Evolutionary conservation across 1,284 basidiomycete genomes (phyloP).

Genomic region (Leccinum ponderosum): DNA sequence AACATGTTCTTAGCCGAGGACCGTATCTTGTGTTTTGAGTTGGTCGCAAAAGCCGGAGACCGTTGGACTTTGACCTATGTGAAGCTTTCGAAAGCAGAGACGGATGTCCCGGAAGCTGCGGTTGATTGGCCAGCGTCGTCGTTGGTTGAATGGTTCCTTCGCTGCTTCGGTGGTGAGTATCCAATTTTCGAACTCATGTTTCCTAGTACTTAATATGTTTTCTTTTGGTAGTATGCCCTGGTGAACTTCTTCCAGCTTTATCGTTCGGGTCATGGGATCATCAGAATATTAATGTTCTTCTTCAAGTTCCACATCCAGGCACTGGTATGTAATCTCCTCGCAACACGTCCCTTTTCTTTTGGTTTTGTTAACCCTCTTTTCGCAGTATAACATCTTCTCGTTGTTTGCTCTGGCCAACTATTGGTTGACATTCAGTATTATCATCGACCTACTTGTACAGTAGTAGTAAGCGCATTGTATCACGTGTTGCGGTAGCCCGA

Average conservation of each 20-base stretch:
- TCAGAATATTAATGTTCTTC: constrained; percentile 81
- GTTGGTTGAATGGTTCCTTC: constrained; percentile 97
- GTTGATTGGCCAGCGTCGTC: constrained; percentile 94
- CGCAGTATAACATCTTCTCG: constrained; percentile 75
- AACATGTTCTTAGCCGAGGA: constrained; percentile 97
- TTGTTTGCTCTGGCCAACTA: constrained; percentile 87
- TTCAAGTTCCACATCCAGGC: constrained; percentile 82
- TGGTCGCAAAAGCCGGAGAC: constrained; percentile 88
- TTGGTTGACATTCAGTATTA: constrained; percentile 96
- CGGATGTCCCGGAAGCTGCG: constrained; percentile 90
- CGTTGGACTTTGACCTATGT: constrained; percentile 93
- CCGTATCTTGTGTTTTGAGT: constrained; percentile 95
- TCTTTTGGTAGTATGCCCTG: constrained; percentile 72
- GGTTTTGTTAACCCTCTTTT: constrained; percentile 3
- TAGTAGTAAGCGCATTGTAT: too few relatives aligned
- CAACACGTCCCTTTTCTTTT: not conserved
- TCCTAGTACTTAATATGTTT: not conserved
- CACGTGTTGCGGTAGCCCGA: too few relatives aligned
- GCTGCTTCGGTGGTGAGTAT: constrained; percentile 86
- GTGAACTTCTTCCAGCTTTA: constrained; percentile 95
- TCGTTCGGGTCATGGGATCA: constrained; percentile 77
- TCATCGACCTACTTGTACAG: constrained; percentile 70
- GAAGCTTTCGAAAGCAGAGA: constrained; percentile 94
- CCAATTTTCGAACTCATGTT: not conserved
- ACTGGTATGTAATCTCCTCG: constrained; percentile 49